Evolutionary conservation across 208 protist genomes (phyloP), one percentile per base, ranked within the genome.

Genomic region (Acanthamoeba healyi): DNA sequence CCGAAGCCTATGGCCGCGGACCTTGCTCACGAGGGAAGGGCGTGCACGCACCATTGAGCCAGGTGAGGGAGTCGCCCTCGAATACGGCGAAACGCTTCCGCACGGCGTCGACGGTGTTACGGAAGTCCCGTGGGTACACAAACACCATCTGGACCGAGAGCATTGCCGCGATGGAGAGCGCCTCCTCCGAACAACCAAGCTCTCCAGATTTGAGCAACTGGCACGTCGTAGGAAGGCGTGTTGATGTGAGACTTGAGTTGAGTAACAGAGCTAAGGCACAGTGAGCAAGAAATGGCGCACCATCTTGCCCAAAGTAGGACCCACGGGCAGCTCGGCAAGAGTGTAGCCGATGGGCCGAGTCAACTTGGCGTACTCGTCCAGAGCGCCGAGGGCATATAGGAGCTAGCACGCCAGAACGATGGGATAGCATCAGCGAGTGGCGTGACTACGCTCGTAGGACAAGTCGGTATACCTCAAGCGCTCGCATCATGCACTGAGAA

Each of bases 261-360:
- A 58, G 38, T 24, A 91, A 15, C 29, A n/a, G n/a, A n/a, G n/a
- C n/a, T n/a, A n/a, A n/a, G n/a, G n/a, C n/a, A n/a, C 26, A n/a
- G 7, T 6, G 92, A 93, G 67, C 5, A 19, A 26, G 29, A 10
- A 9, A 34, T 56, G n/a, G n/a, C n/a, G n/a, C n/a, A 96, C 89
- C 91, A 97, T 96, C 44, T 97, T 96, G 26, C 96, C 86, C 17
- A 98, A 74, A 34, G 87, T 87, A n/a, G 98, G 97, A 10, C 96
- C 95, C 3, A 98, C 54, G 15, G 98, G 97, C 38, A 98, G 95
- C 65, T 97, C 97, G 3, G 97, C 94, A 95, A 98, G 98, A 7
- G 92, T 91, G 22, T 84, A 61, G 24, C 98, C 98, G 42, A 97
- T 61, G 0, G 95, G 96, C 38, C 24, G 3, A 0, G 97, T 98